phyloP scores from a whole-genome alignment of 306 rosid genomes.

The Lathyrus aphaca region DNA sequence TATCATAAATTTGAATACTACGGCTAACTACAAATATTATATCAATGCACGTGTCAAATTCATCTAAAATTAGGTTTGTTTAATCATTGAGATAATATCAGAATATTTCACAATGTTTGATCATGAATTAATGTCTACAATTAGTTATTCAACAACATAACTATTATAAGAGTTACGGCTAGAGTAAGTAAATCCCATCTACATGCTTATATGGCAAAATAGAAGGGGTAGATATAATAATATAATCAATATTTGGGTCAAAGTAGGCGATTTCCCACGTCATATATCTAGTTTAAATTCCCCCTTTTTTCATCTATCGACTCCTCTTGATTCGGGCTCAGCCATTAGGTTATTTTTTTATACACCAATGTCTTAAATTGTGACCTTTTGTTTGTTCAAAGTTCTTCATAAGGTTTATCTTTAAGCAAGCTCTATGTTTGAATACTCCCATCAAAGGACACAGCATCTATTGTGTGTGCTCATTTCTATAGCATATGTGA shows the following conservation, averaged over 20 bases:
- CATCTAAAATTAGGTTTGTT: background rate
- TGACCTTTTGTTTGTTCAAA: background rate
- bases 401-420: background rate
- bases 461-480: background rate
- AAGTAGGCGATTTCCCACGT: background rate
- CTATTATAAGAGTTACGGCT: background rate
- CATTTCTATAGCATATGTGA: background rate
- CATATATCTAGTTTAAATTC: background rate
- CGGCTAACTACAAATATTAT: background rate
- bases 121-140: background rate
- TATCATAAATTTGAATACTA: background rate
- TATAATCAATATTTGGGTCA: constrained; percentile 13
- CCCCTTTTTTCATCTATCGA: background rate
- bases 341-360: background rate
- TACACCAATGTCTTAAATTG: constrained; percentile 9
- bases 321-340: background rate
- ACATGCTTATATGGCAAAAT: background rate
- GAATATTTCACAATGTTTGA: background rate
- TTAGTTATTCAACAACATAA: background rate
- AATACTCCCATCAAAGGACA: background rate
- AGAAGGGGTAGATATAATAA: background rate
- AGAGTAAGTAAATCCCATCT: background rate
- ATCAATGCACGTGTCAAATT: background rate
- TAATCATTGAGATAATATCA: background rate
- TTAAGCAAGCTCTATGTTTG: background rate